Conservation (phyloP, 2,329 filamentous ascomycete species). For the Mariannaea sp. region DNA sequence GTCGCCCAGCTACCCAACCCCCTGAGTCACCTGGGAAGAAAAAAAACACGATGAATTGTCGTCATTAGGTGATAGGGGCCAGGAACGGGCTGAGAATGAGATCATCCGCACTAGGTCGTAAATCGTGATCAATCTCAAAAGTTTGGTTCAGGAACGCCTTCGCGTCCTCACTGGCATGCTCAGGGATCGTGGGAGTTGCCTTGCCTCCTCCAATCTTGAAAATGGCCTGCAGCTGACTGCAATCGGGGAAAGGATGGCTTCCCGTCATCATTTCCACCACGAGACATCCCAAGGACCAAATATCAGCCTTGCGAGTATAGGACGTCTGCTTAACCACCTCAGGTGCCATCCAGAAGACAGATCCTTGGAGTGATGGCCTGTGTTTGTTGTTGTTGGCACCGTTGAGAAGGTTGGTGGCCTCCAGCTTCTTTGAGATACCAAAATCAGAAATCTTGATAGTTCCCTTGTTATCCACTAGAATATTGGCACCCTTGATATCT, state of each 20-base stretch:
- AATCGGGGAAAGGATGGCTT: conserved; percentile 93
- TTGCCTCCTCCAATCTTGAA: conserved; percentile 95
- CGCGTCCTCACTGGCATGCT: conserved; percentile 83
- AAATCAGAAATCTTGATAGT: conserved; percentile 99
- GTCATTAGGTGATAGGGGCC: conserved; percentile 63
- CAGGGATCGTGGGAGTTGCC: conserved; percentile 86
- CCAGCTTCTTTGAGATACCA: conserved; percentile 96
- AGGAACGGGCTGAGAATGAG: conserved; percentile 84
- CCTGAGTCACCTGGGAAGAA: neutral
- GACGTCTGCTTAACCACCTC: conserved; percentile 98
- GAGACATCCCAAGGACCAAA: conserved; percentile 95
- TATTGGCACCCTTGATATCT: conserved; percentile 98
- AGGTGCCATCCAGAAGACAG: conserved; percentile 99
- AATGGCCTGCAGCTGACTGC: conserved; percentile 95
- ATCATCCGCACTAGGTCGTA: conserved; percentile 89
- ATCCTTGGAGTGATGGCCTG: conserved; percentile 85
- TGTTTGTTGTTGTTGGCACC: conserved; percentile 71
- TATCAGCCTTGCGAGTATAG: conserved; percentile 97
- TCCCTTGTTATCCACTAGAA: conserved; percentile 98
- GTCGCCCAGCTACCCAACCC: neutral
- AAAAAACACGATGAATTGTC: conserved; percentile 5
- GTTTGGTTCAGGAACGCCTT: conserved; percentile 83
- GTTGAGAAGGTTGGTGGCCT: conserved; percentile 82
- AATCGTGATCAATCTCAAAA: conserved; percentile 94
- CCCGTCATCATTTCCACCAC: conserved; percentile 99